Evolutionary conservation across 2,329 filamentous ascomycete species (phyloP).

Genomic region (Cladosporium sp.): DNA sequence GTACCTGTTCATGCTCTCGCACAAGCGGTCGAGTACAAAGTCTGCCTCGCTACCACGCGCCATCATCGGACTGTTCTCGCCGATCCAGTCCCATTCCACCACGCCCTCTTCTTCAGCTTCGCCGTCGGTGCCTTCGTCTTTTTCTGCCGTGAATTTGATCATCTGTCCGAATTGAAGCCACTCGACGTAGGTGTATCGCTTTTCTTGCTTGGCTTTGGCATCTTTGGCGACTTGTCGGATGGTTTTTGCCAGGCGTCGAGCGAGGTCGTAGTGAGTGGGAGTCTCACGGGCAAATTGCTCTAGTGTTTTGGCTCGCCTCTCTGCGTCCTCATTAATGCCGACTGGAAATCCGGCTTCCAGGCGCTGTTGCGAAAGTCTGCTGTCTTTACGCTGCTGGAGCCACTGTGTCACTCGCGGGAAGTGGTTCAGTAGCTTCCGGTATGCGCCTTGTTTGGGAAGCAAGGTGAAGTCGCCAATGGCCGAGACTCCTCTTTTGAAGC

Average conservation of each 20-base stretch:
- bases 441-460: conserved; percentile 61
- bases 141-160: conserved; percentile 57
- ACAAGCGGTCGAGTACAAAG: conserved; percentile 66
- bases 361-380: conserved; percentile 37
- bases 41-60: conserved; percentile 63
- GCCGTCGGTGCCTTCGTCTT: conserved; percentile 19
- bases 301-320: conserved; percentile 33
- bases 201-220: conserved; percentile 57
- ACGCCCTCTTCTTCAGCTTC: conserved; percentile 54
- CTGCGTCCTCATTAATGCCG: conserved; percentile 34
- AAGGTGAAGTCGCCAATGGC: conserved; percentile 65
- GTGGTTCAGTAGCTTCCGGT: conserved; percentile 51
- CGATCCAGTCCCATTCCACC: conserved; percentile 72
- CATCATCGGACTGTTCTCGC: conserved; percentile 67
- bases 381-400: conserved; percentile 38
- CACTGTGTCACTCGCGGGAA: conserved; percentile 47
- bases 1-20: conserved; percentile 61
- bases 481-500: conserved; percentile 63
- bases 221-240: conserved; percentile 69
- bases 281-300: conserved; percentile 48
- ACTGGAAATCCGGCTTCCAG: conserved; percentile 50
- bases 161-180: conserved; percentile 83
- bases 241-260: conserved; percentile 63
- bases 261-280: conserved; percentile 60
- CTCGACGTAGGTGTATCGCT: conserved; percentile 75